Evolutionary conservation across 2,329 filamentous ascomycete species (phyloP), one percentile per base, ranked within the genome.

Genomic region (Claviceps pazoutovae): DNA sequence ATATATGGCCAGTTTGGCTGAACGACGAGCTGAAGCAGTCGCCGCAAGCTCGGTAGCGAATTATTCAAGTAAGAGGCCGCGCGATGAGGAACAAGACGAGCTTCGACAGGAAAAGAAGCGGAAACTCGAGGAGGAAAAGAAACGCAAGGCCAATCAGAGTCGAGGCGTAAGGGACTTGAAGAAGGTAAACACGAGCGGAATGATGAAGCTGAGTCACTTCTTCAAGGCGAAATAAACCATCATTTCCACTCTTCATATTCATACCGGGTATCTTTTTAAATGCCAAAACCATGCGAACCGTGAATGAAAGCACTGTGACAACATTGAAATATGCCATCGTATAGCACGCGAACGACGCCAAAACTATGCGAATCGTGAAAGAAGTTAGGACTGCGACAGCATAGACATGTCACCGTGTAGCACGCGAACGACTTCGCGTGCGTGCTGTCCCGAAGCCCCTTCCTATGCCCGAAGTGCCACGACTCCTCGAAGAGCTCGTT

Each of bases 161-260:
- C 75, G 82, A 30, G 90, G 81, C 0, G 80, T 96, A 1, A 83
- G 82, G 63, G 78, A 90, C 47, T 66, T 98, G 61, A 86, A 86
- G 65, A 98, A 97, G 71, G 91, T 90, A 47, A 86, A 97, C 68
- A 90, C 85, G 0, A 80, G 71, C 21, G 93, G 93, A 1, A 98
- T 98, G 93, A 93, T 86, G 76, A 98, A 97, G 73, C 79, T 98
- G 78, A 95, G 87, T 64, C 79, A 83, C 55, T 98, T 98, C 70
- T 98, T 98, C 67, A 81, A 81, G 54, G 94, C 91, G 70, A 79
- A 78, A 55, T 60, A 57, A 58, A 45, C 11, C 41, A 46, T 47
- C 8, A 21, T 38, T 46, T 39, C 42, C 54, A n/a, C 59, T 57
- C 47, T 41, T 47, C 45, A 23, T 37, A 21, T 47, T 48, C 56